These are phyloP conservation scores for Otatea glauca DNA, from an alignment of 176 grass and related monocot species.

Conservation along the genomic window DNA sequence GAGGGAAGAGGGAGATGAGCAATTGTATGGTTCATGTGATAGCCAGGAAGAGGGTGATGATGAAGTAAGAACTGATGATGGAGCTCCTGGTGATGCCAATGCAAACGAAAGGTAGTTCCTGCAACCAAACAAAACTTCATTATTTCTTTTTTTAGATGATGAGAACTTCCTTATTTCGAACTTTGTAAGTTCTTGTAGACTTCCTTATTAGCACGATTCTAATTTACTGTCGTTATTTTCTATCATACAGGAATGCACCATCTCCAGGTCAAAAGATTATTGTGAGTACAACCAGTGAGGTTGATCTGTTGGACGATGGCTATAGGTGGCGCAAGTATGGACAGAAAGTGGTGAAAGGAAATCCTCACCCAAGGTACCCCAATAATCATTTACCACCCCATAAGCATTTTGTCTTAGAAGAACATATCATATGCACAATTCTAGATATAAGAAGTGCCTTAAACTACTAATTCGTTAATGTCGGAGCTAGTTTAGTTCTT, in stretches of 20 bases:
- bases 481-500: background rate
- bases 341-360: conserved; percentile 68
- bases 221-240: background rate
- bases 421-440: background rate
- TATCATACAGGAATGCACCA: conserved; percentile 28
- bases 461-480: background rate
- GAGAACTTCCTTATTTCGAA: conserved; percentile 1
- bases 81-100: background rate
- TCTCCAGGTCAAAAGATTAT: conserved; percentile 62
- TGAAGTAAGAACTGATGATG: background rate
- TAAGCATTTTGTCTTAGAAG: background rate
- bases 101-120: conserved; percentile 37
- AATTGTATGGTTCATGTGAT: conserved; percentile 35
- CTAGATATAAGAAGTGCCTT: background rate
- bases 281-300: conserved; percentile 70
- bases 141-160: background rate
- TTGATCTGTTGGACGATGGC: conserved; percentile 80
- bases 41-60: conserved; percentile 12
- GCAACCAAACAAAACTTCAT: background rate
- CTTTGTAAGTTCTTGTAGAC: background rate
- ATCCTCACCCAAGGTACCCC: conserved; percentile 56
- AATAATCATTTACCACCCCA: conserved; percentile 1
- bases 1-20: conserved; percentile 2
- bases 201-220: background rate
- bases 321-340: conserved; percentile 80